Evolutionary conservation across 129 eudicot genomes (phyloP).

Genomic region (Chrysanthemum lavandulifolium): DNA sequence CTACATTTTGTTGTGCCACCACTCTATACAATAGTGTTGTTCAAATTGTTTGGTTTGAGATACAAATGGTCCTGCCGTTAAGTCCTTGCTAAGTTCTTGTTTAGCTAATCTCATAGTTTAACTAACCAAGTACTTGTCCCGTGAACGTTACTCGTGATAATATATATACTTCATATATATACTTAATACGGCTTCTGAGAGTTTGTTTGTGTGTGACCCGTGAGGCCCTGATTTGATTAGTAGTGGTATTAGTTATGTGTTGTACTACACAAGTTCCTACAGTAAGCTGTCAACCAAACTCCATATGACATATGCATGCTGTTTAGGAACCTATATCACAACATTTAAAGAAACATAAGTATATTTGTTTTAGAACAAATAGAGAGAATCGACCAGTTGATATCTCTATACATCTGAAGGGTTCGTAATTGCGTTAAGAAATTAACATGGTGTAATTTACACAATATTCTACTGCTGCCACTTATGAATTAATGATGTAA

Average conservation of each 20-base stretch:
- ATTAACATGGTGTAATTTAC: not conserved
- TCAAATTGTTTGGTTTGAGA: no score
- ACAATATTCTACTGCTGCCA: not conserved
- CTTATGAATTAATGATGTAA: not conserved
- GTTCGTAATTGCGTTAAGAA: not conserved
- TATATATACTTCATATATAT: no score
- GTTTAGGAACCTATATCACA: not conserved
- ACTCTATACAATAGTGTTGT: no score
- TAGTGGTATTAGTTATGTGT: not conserved
- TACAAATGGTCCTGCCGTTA: not conserved
- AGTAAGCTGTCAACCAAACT: not conserved
- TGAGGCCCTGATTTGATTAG: no score
- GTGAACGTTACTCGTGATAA: no score
- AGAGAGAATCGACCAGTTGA: not conserved
- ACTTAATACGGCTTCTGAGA: no score
- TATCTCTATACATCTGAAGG: not conserved
- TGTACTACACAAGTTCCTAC: not conserved
- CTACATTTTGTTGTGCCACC: no score
- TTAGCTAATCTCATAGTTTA: no score
- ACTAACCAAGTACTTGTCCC: no score
- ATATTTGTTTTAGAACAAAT: not conserved
- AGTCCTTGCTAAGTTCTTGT: not conserved
- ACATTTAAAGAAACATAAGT: not conserved
- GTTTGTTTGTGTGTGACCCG: no score
- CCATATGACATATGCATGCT: not conserved